Percentiles rank a stretch among this genome's conserved stretches.
Evolutionary conservation across 306 rosid species (phyloP).

Genomic region (Amphicarpaea edgeworthii): DNA sequence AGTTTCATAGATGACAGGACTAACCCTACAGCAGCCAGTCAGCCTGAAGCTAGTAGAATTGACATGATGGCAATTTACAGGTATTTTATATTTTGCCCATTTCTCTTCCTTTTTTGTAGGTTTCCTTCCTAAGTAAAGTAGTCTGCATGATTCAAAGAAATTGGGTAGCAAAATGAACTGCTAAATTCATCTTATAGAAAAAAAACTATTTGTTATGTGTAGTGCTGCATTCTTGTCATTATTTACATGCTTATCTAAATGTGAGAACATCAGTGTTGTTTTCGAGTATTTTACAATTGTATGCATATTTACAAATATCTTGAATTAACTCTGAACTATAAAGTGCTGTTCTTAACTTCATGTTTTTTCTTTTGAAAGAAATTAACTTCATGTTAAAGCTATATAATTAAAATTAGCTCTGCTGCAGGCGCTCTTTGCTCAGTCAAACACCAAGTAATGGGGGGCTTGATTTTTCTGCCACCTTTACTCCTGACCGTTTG

Average conservation of each 20-base stretch:
- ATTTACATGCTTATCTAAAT: constrained; percentile 23
- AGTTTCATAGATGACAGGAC: constrained; percentile 95
- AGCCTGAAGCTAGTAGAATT: constrained; percentile 60
- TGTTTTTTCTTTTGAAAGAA: no score
- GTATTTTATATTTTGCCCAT: constrained; percentile 46
- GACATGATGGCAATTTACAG: constrained; percentile 98
- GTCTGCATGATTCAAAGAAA: background rate
- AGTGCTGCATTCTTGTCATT: background rate
- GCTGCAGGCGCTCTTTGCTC: constrained; percentile 93
- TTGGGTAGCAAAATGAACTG: constrained; percentile 29
- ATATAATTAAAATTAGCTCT: constrained; percentile 42
- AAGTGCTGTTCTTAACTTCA: background rate
- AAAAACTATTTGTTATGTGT: background rate
- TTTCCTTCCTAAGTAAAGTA: background rate
- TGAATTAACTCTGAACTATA: constrained; percentile 10
- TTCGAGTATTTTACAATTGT: background rate
- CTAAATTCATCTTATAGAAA: background rate
- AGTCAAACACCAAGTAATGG: constrained; percentile 75
- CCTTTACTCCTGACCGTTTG: constrained; percentile 56
- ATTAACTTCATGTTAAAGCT: constrained; percentile 21
- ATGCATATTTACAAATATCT: background rate
- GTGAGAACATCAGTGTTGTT: constrained; percentile 31
- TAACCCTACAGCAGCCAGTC: constrained; percentile 65
- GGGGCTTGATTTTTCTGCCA: constrained; percentile 45
- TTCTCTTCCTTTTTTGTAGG: constrained; percentile 22